Conservation (phyloP, 2,329 filamentous ascomycete genomes). For the Monilinia vaccinii-corymbosi region DNA sequence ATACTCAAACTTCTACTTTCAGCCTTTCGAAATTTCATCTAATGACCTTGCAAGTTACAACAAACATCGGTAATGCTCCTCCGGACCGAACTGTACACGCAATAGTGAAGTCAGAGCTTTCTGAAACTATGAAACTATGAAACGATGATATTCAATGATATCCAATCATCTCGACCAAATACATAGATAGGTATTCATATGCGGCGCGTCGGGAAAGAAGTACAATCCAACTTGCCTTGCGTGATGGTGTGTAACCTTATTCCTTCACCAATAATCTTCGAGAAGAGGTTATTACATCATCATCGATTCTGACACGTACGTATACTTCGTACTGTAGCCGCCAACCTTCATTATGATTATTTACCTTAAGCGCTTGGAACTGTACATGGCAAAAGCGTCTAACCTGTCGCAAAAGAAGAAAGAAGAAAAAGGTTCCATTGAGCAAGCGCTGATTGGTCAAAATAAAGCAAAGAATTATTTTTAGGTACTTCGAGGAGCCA, state of each 20-base stretch:
- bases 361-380: conserved; percentile 18
- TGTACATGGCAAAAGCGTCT: conserved; percentile 17
- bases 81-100: conserved; percentile 6
- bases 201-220: conserved; percentile 20
- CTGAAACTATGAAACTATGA: conserved; percentile 23
- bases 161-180: background rate
- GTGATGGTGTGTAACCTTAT: conserved; percentile 16
- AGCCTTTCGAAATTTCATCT: background rate
- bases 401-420: background rate
- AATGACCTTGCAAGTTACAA: background rate
- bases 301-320: conserved; percentile 27
- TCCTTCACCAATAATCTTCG: conserved; percentile 16
- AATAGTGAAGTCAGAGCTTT: conserved; percentile 25
- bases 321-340: conserved; percentile 11
- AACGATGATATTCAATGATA: conserved; percentile 12
- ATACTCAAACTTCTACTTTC: too few species aligned
- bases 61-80: background rate
- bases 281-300: conserved; percentile 8
- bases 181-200: conserved; percentile 10
- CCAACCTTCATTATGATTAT: conserved; percentile 10
- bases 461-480: conserved; percentile 5
- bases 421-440: conserved; percentile 19
- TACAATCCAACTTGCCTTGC: conserved; percentile 12
- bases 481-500: background rate
- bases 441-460: conserved; percentile 19